phyloP scores from a whole-genome alignment of 2,329 filamentous ascomycete genomes.

The Xylariomycetidae sp. region DNA sequence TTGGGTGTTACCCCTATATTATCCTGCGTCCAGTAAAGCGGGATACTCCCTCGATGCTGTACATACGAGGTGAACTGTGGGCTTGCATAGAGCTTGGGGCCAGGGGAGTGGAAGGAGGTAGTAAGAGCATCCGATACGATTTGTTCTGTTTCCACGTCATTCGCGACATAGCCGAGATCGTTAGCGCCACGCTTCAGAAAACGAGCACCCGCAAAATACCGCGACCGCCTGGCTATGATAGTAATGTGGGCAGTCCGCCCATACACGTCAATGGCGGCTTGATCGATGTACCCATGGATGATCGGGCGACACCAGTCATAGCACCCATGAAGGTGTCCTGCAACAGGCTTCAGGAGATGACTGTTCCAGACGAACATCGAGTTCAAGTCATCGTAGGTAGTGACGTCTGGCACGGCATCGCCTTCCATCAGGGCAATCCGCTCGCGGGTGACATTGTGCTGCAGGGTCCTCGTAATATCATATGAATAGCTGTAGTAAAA shows the following conservation, averaged over 20 bases:
- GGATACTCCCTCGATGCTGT: constrained; percentile 94
- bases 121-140: constrained; percentile 93
- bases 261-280: constrained; percentile 78
- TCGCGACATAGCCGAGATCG: constrained; percentile 90
- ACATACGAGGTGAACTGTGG: constrained; percentile 94
- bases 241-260: constrained; percentile 87
- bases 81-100: constrained; percentile 76
- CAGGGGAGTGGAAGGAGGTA: constrained; percentile 91
- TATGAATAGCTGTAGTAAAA: constrained; percentile 99
- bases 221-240: constrained; percentile 84
- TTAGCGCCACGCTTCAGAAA: constrained; percentile 95
- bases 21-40: constrained; percentile 95
- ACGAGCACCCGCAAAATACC: constrained; percentile 88
- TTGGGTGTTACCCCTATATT: constrained; percentile 93
- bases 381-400: constrained; percentile 64
- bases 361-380: constrained; percentile 99
- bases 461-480: constrained; percentile 85
- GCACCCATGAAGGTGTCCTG: constrained; percentile 63
- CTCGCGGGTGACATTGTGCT: constrained; percentile 84
- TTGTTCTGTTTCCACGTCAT: constrained; percentile 98
- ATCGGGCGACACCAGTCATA: constrained; percentile 96
- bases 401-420: constrained; percentile 47
- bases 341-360: constrained; percentile 74
- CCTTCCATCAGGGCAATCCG: constrained; percentile 64
- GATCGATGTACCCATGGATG: constrained; percentile 93